Conservation (phyloP, 140 eudicot genomes). For the Ambrosia hybrid region DNA sequence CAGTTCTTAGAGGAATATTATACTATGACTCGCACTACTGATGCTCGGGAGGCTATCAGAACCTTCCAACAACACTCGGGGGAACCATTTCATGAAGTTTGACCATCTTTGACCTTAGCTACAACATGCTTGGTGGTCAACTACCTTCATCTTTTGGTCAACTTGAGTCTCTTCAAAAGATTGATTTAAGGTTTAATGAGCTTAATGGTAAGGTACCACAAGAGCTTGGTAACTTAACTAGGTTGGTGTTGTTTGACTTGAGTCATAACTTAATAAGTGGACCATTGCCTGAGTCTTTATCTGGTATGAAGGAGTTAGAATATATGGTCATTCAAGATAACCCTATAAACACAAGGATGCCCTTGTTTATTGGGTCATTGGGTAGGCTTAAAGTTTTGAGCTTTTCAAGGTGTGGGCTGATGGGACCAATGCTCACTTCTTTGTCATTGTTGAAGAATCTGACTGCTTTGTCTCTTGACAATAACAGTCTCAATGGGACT, state of each 20-base stretch:
- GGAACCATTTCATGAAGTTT: too few relatives aligned
- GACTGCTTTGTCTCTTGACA: slow-evolving; percentile 57
- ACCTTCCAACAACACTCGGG: too few relatives aligned
- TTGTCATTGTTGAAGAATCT: slow-evolving; percentile 48
- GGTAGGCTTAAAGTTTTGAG: slow-evolving; percentile 50
- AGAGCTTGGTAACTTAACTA: slow-evolving; percentile 49
- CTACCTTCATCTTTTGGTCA: slow-evolving; percentile 48
- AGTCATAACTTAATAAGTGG: slow-evolving; percentile 58
- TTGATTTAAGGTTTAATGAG: slow-evolving; percentile 55
- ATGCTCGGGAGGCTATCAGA: too few relatives aligned
- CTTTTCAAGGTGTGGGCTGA: slow-evolving; percentile 62
- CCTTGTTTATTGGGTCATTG: slow-evolving; percentile 49
- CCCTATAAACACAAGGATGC: slow-evolving; percentile 53
- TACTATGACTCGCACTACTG: too few relatives aligned
- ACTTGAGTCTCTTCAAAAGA: slow-evolving; percentile 55
- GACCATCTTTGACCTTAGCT: slow-evolving; percentile 65
- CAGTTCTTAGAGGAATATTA: too few relatives aligned
- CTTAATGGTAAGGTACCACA: slow-evolving; percentile 48
- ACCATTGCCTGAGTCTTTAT: slow-evolving; percentile 53
- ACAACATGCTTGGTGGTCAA: slow-evolving; percentile 44
- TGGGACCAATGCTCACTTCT: slow-evolving; percentile 45
- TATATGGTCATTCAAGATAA: slow-evolving; percentile 56
- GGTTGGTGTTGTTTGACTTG: slow-evolving; percentile 52
- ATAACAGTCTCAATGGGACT: slow-evolving; percentile 54
- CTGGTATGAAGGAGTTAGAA: slow-evolving; percentile 50